Percentiles rank a stretch among this genome's conserved stretches.
phyloP scores from a whole-genome alignment of 75 land plant genomes.

The Gnetum montanum region DNA sequence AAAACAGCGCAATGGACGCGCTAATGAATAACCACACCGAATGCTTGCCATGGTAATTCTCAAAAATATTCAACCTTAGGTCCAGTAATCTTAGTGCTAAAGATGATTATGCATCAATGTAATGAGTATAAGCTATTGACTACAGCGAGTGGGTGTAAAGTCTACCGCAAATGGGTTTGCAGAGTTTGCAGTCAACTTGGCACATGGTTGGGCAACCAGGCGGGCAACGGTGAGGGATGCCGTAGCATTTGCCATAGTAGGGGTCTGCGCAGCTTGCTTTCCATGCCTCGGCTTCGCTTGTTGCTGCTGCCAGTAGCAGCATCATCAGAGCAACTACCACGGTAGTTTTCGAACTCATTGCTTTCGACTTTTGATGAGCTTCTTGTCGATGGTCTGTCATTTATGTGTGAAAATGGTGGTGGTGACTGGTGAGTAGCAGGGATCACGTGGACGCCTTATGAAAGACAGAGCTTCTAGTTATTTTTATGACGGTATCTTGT shows the following conservation, averaged over 20 bases:
- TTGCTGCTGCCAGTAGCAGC: neutral
- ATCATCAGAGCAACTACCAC: neutral
- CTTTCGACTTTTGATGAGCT: no score
- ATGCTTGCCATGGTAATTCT: neutral
- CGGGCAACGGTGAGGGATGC: slow-evolving; percentile 7
- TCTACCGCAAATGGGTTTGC: slow-evolving; percentile 16
- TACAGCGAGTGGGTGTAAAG: neutral
- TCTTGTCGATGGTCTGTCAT: no score
- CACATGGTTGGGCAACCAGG: slow-evolving; percentile 13
- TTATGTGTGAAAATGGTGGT: no score
- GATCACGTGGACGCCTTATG: no score
- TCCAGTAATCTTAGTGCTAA: neutral
- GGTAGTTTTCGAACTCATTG: no score
- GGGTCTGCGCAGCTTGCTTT: slow-evolving; percentile 4
- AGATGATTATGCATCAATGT: neutral
- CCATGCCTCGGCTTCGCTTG: neutral
- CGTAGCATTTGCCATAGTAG: slow-evolving; percentile 12
- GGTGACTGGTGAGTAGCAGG: no score
- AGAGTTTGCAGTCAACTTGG: slow-evolving; percentile 16
- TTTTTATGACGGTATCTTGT: no score
- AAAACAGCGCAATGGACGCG: neutral
- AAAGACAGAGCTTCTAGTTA: no score
- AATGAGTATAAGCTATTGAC: neutral
- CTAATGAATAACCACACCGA: neutral
- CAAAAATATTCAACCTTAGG: neutral